A percentile compares a stretch with the other conserved stretches of the same genome.
These are phyloP conservation scores for Nannochloris sp. DNA, from an alignment of 139 green algal species.

Conservation along the genomic window DNA sequence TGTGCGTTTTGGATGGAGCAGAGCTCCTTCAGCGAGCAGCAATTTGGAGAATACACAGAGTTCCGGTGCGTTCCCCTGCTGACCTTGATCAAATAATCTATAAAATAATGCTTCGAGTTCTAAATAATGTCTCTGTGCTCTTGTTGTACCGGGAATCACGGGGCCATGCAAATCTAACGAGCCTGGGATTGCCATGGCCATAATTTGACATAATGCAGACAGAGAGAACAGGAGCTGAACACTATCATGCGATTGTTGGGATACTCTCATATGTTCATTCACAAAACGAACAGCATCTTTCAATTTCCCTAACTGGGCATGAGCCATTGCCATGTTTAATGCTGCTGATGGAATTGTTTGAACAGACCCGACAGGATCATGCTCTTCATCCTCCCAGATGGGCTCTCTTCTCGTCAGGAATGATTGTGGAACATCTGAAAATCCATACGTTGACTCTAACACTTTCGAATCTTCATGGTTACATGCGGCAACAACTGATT, in stretches of 20 bases:
- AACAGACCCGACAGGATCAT: too few relatives aligned
- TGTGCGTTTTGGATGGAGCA: slow-evolving; percentile 29
- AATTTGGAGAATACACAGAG: slow-evolving; percentile 40
- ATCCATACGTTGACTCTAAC: too few relatives aligned
- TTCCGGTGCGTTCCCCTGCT: slow-evolving; percentile 46
- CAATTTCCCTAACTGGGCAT: slow-evolving; percentile 38
- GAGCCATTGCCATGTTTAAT: slow-evolving; percentile 37
- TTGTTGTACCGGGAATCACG: slow-evolving; percentile 3
- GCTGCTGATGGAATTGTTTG: slow-evolving; percentile 30
- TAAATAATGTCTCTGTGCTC: slow-evolving; percentile 25
- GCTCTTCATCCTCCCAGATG: too few relatives aligned
- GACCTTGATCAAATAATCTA: slow-evolving; percentile 5
- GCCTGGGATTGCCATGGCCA: slow-evolving; percentile 34
- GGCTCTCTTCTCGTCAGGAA: too few relatives aligned
- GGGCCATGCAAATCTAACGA: slow-evolving; percentile 15
- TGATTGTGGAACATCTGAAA: too few relatives aligned
- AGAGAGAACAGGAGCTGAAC: slow-evolving; percentile 34
- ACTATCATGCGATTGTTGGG: slow-evolving; percentile 40
- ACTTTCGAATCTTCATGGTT: too few relatives aligned
- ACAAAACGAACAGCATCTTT: slow-evolving; percentile 39
- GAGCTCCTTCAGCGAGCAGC: slow-evolving; percentile 30
- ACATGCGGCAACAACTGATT: too few relatives aligned
- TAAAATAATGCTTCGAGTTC: slow-evolving; percentile 50
- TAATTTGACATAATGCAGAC: slow-evolving; percentile 36
- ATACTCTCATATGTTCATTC: slow-evolving; percentile 48